Percentiles rank a stretch among this genome's conserved stretches.
phyloP scores from a whole-genome alignment of 2,329 filamentous ascomycete species.

The Aciculosporium take region DNA sequence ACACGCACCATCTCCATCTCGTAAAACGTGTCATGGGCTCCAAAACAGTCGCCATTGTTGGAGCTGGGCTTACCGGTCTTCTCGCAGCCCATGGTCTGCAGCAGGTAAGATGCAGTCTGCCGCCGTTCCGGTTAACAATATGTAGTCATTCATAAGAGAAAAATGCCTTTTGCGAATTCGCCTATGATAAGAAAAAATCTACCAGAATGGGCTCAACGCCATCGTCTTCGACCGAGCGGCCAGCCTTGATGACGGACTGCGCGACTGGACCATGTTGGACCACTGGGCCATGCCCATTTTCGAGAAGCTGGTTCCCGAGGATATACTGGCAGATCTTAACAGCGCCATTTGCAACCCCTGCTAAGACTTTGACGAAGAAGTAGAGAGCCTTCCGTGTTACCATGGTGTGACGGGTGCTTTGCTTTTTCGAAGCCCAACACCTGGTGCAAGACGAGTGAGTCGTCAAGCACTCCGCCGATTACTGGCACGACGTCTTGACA shows the following conservation, averaged over 20 bases:
- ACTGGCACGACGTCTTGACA: conserved; percentile 18
- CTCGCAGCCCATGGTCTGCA: conserved; percentile 22
- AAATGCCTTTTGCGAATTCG: no score
- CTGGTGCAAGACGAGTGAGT: conserved; percentile 20
- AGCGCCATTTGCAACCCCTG: conserved; percentile 21
- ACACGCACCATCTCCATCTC: not conserved
- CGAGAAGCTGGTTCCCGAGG: conserved; percentile 18
- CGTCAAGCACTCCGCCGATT: conserved; percentile 19
- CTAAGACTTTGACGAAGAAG: conserved; percentile 16
- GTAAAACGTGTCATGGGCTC: not conserved
- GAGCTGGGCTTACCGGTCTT: conserved; percentile 23
- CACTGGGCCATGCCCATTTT: conserved; percentile 26
- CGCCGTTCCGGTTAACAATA: not conserved
- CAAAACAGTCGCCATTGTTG: conserved; percentile 20
- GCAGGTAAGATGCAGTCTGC: conserved; percentile 14
- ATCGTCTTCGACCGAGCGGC: conserved; percentile 19
- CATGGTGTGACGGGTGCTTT: conserved; percentile 22
- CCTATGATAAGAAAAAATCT: not conserved
- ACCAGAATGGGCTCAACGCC: conserved; percentile 19
- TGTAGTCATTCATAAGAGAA: no score
- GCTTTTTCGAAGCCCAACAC: conserved; percentile 19
- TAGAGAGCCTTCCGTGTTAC: conserved; percentile 18
- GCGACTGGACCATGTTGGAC: conserved; percentile 26
- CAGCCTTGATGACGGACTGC: conserved; percentile 14
- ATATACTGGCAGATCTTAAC: conserved; percentile 16